Evolutionary conservation across 2,329 filamentous ascomycete species (phyloP), one percentile per base, ranked within the genome.

Genomic region (Gyromitra esculenta): DNA sequence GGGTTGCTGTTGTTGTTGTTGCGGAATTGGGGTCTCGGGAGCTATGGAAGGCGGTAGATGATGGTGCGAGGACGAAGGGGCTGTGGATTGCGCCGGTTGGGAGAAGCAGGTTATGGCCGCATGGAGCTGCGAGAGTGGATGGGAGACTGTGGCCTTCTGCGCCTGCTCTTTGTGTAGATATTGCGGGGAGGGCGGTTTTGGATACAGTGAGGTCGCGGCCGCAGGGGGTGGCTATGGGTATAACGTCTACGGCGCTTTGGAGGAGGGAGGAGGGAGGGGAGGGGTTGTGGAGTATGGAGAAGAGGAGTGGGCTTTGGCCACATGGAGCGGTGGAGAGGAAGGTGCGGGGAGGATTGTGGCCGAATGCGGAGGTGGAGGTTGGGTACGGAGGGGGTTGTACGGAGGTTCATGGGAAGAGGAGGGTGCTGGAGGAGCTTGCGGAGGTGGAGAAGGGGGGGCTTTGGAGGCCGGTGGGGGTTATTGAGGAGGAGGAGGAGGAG

Each of bases 91-190:
- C 66, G 5, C 48, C 50, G 18, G 18, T 25, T 35, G 62, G 54
- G 50, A 54, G 8, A 21, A 74, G 25, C 25, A 18, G 39, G 18
- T 43, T 74, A n/a, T 74, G 71, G 54, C 54, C 54, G 2, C 54
- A 37, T 8, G 54, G 54, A 11, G 13, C 5, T 39, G 6, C 5
- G 25, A 7, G 13, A 6, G 21, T 5, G 15, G 1, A 9, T 52
- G 54, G 31, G 13, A 13, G 11, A n/a, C 3, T 57, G 54, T 57
- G 64, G 64, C 64, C 68, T 52, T 71, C 59, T 64, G 68, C 59
- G 35, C 45, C 57, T 6, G 1, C 11, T 2, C n/a, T 57, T 15
- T 6, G 54, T 8, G 13, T n/a, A 1, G 25, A 8, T 31, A 1
- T 21, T 39, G 31, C 15, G 15, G n/a, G 15, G 35, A 57, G 35